A percentile compares a stretch with the other conserved stretches of the same genome.
phyloP scores from a whole-genome alignment of 2,329 filamentous ascomycete species.

The Penicillium sp. region DNA sequence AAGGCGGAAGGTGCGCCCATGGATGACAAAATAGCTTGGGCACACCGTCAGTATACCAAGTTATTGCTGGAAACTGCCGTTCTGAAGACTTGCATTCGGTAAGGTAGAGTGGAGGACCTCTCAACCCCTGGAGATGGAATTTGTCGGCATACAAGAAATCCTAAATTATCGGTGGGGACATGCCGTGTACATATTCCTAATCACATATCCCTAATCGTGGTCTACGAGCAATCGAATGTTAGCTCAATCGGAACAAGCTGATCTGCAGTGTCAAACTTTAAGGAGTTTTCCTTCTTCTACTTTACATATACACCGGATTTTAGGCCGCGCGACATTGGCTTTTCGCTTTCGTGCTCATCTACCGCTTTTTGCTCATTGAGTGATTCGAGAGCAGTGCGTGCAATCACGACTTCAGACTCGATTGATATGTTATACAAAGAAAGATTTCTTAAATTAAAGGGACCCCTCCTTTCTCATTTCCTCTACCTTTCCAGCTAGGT shows the following conservation, averaged over 20 bases:
- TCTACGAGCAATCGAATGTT: slow-evolving; percentile 3
- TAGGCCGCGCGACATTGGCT: not conserved
- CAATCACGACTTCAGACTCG: too few species aligned
- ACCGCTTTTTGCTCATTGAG: not conserved
- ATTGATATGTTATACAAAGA: not conserved
- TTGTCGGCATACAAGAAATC: not conserved
- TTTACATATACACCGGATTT: not conserved
- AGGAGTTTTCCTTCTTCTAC: not conserved
- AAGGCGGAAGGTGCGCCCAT: slow-evolving; percentile 46
- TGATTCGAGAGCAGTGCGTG: too few species aligned
- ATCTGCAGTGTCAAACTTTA: not conserved
- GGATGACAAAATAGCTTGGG: slow-evolving; percentile 48
- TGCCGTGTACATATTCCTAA: slow-evolving; percentile 19
- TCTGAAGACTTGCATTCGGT: slow-evolving; percentile 21
- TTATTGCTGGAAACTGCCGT: slow-evolving; percentile 56
- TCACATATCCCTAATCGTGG: slow-evolving; percentile 11
- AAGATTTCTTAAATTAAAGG: not conserved
- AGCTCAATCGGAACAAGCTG: not conserved
- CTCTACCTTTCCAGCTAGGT: slow-evolving; percentile 1
- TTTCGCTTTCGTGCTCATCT: not conserved
- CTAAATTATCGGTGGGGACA: not conserved
- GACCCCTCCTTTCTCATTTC: not conserved
- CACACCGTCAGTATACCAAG: slow-evolving; percentile 57
- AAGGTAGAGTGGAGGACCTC: not conserved
- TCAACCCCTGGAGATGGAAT: not conserved